Percentiles rank a stretch among this genome's conserved stretches.
phyloP scores from a whole-genome alignment of 2,329 filamentous ascomycete species.

The Dichotomopilus funicola region DNA sequence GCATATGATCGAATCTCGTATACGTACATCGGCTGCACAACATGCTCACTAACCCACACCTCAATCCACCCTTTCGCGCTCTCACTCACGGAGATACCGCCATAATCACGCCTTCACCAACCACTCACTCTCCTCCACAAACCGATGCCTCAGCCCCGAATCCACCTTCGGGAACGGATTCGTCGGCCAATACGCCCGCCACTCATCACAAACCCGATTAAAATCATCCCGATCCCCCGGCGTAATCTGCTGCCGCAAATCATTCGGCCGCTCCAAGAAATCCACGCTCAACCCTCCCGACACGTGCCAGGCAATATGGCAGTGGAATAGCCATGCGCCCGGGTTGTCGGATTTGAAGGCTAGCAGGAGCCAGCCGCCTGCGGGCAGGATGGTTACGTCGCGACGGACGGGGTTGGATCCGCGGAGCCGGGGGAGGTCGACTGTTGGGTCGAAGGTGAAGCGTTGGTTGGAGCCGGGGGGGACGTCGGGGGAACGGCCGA shows the following conservation, averaged over 20 bases:
- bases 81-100: neutral
- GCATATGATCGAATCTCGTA: too few species aligned
- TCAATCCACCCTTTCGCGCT: neutral
- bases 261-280: slow-evolving; percentile 37
- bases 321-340: slow-evolving; percentile 44
- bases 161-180: slow-evolving; percentile 22
- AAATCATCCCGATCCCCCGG: slow-evolving; percentile 16
- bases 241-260: slow-evolving; percentile 14
- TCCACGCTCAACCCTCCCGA: slow-evolving; percentile 44
- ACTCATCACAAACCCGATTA: slow-evolving; percentile 24
- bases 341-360: slow-evolving; percentile 46
- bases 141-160: slow-evolving; percentile 17
- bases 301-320: slow-evolving; percentile 46
- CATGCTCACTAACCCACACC: too few species aligned
- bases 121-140: slow-evolving; percentile 22
- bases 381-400: slow-evolving; percentile 41
- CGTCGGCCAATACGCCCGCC: slow-evolving; percentile 21
- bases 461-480: slow-evolving; percentile 11
- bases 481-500: slow-evolving; percentile 27
- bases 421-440: slow-evolving; percentile 29
- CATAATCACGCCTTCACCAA: neutral
- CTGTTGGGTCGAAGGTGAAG: slow-evolving; percentile 24
- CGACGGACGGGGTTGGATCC: slow-evolving; percentile 40
- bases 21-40: too few species aligned
- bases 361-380: slow-evolving; percentile 40